Base-by-base conservation (phyloP, 169 alveolate genomes). In the Theileria equi region DNA sequence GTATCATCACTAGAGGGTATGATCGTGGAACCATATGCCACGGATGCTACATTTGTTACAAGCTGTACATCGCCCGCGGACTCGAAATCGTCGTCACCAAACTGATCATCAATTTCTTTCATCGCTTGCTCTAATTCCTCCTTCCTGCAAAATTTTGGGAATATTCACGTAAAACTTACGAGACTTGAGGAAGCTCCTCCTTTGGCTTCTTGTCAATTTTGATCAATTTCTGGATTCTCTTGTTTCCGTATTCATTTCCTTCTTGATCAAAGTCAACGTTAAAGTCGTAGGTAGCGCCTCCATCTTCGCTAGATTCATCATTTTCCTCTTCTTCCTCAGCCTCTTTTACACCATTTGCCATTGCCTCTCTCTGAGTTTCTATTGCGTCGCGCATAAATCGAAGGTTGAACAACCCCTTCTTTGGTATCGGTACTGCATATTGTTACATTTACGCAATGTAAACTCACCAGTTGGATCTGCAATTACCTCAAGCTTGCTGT, bases 361-460 rank as follows among this genome's bases (percentile, higher is more conserved):
- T 64, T 32, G 34, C 57, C 25, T 17, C 19, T 19, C 62, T 28
- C 40, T 29, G 61, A 44, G 25, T 61, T 44, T 61, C 38, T 17
- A 76, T 10, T 11, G 40, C 47, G 16, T 65, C 68, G 34, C 61
- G 41, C 80, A 76, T 76, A 13, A 76, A 65, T 32, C 59, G 64
- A n/a, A 76, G 48, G 0, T 63, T 68, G 53, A 73, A 73, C 16
- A 73, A 35, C 4, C 83, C 83, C 61, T 73, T 73, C 25, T 50
- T 25, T 7, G 78, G 81, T 6, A 65, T 61, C 10, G 67, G 72
- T 5, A 61, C 67, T 61, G 40, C 25, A 45, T 21, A 60, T 45
- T 17, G 19, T 13, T 50, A 11, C 52, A 41, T 49, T 23, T 49
- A 21, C 4, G 16, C 52, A 49, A 45, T 45, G 3, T 48, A 25